Conservation (phyloP, 2,329 filamentous ascomycete genomes). For the Rhynchosporium agropyri region DNA sequence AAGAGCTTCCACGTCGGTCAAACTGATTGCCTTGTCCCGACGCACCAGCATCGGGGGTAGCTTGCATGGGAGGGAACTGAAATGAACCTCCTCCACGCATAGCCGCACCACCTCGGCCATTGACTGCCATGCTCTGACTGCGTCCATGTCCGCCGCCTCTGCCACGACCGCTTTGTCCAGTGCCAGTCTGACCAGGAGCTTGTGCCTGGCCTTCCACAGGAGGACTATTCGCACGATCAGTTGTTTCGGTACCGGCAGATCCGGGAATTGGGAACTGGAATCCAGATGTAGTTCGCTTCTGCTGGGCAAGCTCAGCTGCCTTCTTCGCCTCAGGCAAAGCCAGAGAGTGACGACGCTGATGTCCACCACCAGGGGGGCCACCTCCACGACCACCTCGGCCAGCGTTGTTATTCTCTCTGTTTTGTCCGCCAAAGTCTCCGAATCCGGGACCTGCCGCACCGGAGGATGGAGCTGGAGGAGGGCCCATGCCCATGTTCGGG, state of each 20-base stretch:
- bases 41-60: conserved; percentile 54
- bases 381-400: conserved; percentile 74
- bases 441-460: conserved; percentile 77
- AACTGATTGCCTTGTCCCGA: conserved; percentile 60
- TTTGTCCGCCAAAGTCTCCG: conserved; percentile 73
- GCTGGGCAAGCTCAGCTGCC: conserved; percentile 93
- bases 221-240: conserved; percentile 45
- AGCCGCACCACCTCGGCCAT: conserved; percentile 63
- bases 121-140: conserved; percentile 88
- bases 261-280: conserved; percentile 91
- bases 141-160: conserved; percentile 66
- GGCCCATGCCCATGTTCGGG: conserved; percentile 87
- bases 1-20: conserved; percentile 68
- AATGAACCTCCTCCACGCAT: conserved; percentile 71
- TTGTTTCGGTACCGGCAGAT: conserved; percentile 61
- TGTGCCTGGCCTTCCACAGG: conserved; percentile 37
- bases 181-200: conserved; percentile 27
- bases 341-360: conserved; percentile 91
- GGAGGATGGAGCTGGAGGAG: conserved; percentile 87
- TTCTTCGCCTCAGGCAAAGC: conserved; percentile 96
- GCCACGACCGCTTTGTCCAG: conserved; percentile 46
- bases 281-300: conserved; percentile 89
- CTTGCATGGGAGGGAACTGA: conserved; percentile 62
- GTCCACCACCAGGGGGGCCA: conserved; percentile 70
- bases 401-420: conserved; percentile 62